Conservation (phyloP, 495 filamentous ascomycete species). For the Penicillium argentinense region DNA sequence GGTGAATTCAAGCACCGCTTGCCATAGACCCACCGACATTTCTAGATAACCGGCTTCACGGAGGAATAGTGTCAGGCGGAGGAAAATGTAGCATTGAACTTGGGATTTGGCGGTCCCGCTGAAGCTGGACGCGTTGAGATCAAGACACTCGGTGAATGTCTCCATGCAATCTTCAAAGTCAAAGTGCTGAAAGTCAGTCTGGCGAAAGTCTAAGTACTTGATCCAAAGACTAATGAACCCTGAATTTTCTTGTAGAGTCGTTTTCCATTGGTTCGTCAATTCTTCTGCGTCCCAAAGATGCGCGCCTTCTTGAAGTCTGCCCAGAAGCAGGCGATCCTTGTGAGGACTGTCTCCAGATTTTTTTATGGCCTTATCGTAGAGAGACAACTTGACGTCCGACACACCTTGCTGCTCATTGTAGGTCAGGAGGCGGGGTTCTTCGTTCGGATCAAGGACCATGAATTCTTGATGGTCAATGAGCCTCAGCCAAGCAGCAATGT, state of each 20-base stretch:
- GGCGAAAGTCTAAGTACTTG: constrained; percentile 71
- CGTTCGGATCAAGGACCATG: constrained; percentile 48
- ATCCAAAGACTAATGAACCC: constrained; percentile 66
- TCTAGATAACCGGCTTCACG: constrained; percentile 81
- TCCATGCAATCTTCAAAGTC: constrained; percentile 62
- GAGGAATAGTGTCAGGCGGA: constrained; percentile 71
- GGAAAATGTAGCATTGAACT: constrained; percentile 69
- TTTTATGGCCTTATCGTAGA: constrained; percentile 77
- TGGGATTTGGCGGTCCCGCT: constrained; percentile 27
- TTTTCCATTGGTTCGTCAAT: constrained; percentile 63
- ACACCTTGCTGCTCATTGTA: constrained; percentile 63
- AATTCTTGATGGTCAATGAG: constrained; percentile 74
- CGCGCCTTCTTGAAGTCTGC: constrained; percentile 68
- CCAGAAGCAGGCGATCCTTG: constrained; percentile 59
- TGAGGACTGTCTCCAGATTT: constrained; percentile 45
- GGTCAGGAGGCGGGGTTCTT: constrained; percentile 45
- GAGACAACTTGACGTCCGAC: constrained; percentile 73
- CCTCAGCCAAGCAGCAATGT: constrained; percentile 71
- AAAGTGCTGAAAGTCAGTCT: constrained; percentile 67
- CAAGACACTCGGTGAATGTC: constrained; percentile 57
- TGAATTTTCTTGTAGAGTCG: constrained; percentile 56
- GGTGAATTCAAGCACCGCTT: constrained; percentile 74
- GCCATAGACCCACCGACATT: constrained; percentile 76
- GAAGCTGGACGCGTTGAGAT: constrained; percentile 38
- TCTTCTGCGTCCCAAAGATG: constrained; percentile 69